Percentiles rank a stretch among this genome's conserved stretches.
These are phyloP conservation scores for Rhypophila decipiens DNA, from an alignment of 495 filamentous ascomycete genomes.

Conservation along the genomic window DNA sequence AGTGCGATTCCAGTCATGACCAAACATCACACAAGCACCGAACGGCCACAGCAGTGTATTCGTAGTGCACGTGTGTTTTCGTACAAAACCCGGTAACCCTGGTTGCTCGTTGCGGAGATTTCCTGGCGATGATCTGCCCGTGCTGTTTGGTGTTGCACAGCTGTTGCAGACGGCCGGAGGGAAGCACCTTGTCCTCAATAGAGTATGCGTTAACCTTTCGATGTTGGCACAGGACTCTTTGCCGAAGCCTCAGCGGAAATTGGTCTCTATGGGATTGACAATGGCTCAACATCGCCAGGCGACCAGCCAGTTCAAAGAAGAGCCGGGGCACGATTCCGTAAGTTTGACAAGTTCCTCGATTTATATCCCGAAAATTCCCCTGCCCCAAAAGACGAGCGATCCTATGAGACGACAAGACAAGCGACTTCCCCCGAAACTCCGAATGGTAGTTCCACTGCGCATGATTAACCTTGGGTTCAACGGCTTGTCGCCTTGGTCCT, in stretches of 20 bases:
- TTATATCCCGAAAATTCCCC: conserved; percentile 2
- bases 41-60: neutral
- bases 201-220: conserved; percentile 3
- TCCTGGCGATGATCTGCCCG: conserved; percentile 15
- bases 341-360: conserved; percentile 23
- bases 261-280: conserved; percentile 30
- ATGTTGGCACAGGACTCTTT: neutral
- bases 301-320: conserved; percentile 31
- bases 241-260: neutral
- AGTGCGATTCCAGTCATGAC: neutral
- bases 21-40: neutral
- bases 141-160: conserved; percentile 15
- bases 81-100: conserved; percentile 20
- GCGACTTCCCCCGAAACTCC: neutral
- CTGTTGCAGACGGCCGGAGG: conserved; percentile 2
- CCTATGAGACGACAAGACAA: neutral
- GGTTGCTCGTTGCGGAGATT: conserved; percentile 12
- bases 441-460: neutral
- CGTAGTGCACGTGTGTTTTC: conserved; percentile 16
- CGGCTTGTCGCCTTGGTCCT: neutral
- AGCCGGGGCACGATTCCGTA: conserved; percentile 30
- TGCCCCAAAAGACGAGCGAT: neutral
- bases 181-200: neutral
- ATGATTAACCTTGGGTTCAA: neutral
- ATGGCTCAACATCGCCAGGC: conserved; percentile 37